phyloP scores from a whole-genome alignment of 2,329 filamentous ascomycete species.

The Cladosporium sp. region DNA sequence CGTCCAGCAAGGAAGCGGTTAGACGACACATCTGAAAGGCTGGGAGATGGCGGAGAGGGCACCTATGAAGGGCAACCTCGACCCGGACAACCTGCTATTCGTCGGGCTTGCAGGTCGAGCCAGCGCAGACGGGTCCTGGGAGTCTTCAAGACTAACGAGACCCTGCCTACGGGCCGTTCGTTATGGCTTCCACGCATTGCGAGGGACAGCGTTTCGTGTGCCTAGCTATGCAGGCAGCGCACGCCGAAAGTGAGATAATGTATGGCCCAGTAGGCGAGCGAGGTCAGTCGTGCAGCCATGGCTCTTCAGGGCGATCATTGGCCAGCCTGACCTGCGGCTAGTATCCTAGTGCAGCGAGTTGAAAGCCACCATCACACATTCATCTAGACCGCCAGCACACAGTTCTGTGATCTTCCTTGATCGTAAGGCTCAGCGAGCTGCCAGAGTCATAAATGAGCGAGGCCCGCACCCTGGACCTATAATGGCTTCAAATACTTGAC shows the following conservation, averaged over 20 bases:
- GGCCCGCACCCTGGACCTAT: conserved; percentile 7
- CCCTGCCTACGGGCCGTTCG: conserved; percentile 18
- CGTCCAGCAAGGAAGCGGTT: conserved; percentile 28
- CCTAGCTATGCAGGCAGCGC: conserved; percentile 22
- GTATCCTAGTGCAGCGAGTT: conserved; percentile 16
- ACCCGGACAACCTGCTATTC: conserved; percentile 30
- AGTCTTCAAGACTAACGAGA: conserved; percentile 21
- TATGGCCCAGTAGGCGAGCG: conserved; percentile 21
- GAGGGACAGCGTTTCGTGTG: conserved; percentile 29
- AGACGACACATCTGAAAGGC: conserved; percentile 32
- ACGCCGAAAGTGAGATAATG: conserved; percentile 22
- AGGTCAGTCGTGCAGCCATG: conserved; percentile 16
- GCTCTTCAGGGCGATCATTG: conserved; percentile 18
- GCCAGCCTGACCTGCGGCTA: conserved; percentile 13
- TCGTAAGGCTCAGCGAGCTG: conserved; percentile 10
- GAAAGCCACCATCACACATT: conserved; percentile 14
- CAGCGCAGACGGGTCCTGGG: conserved; percentile 18
- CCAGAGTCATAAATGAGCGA: conserved; percentile 8
- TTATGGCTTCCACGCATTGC: conserved; percentile 28
- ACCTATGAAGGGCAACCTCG: conserved; percentile 31
- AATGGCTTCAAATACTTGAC: background rate
- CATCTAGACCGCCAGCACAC: conserved; percentile 18
- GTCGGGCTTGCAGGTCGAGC: conserved; percentile 21
- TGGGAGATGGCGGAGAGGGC: conserved; percentile 27
- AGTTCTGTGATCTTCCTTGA: background rate